Evolutionary conservation across 2,329 filamentous ascomycete genomes (phyloP).

Genomic region (Thelonectria blattea): DNA sequence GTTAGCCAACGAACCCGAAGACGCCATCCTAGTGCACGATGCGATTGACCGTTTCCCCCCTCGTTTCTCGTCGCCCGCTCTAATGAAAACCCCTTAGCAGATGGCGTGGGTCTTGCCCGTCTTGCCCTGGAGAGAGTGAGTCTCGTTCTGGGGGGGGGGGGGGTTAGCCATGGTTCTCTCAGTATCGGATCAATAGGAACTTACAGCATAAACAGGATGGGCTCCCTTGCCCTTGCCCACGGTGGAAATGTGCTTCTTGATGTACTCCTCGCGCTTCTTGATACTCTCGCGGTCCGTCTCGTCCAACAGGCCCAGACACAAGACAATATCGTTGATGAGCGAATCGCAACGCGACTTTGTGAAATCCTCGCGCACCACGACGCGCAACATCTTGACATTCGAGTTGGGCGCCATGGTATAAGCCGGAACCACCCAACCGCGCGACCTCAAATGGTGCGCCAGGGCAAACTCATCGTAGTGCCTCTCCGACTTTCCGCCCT

Average conservation of each 20-base stretch:
- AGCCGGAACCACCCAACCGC: constrained; percentile 92
- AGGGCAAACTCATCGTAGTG: constrained; percentile 77
- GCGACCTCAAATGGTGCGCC: constrained; percentile 83
- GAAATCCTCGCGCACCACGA: constrained; percentile 94
- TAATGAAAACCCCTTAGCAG: constrained; percentile 63
- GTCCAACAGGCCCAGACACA: constrained; percentile 73
- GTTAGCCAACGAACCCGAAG: constrained; percentile 22
- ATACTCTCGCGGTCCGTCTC: constrained; percentile 76
- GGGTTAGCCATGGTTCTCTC: neutral
- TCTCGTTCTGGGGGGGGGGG: constrained; percentile 63
- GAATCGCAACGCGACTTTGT: constrained; percentile 80
- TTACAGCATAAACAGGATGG: constrained; percentile 54
- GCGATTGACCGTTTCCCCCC: constrained; percentile 8
- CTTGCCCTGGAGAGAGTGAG: constrained; percentile 88
- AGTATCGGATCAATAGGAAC: constrained; percentile 19
- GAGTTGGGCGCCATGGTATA: constrained; percentile 97
- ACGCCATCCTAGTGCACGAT: constrained; percentile 27
- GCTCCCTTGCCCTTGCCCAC: constrained; percentile 60
- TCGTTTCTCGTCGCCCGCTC: neutral
- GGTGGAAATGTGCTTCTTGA: constrained; percentile 61
- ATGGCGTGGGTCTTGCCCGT: constrained; percentile 87
- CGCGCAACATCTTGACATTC: constrained; percentile 85
- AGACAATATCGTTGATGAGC: constrained; percentile 78
- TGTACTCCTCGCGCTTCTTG: constrained; percentile 70
- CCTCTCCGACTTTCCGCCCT: constrained; percentile 56